A percentile compares a stretch with the other conserved stretches of the same genome.
These are phyloP conservation scores for Carex littledalei DNA, from an alignment of 176 grass and related monocot species.

Conservation along the genomic window DNA sequence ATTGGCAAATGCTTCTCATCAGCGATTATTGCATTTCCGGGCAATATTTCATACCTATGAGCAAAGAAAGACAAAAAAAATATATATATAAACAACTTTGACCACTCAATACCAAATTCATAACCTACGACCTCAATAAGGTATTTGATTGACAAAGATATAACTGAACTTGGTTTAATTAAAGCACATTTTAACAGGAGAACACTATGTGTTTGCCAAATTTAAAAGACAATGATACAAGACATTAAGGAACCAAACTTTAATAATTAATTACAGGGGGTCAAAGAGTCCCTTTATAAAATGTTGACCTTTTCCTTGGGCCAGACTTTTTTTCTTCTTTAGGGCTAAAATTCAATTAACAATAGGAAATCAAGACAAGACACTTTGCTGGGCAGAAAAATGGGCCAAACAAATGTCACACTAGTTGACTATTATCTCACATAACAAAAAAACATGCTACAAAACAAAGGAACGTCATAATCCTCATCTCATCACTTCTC, in stretches of 20 bases:
- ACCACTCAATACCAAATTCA: conserved; percentile 1
- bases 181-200: not conserved
- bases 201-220: not conserved
- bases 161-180: not conserved
- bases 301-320: not conserved
- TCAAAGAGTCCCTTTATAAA: not conserved
- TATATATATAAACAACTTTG: conserved; percentile 12
- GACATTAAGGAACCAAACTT: not conserved
- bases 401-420: conserved; percentile 1
- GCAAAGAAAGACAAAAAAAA: conserved; percentile 15
- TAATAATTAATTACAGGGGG: not conserved
- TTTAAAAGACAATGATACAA: not conserved
- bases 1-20: conserved; percentile 90
- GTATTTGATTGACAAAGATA: not conserved
- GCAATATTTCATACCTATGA: conserved; percentile 77
- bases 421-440: not conserved
- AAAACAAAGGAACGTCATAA: conserved; percentile 6
- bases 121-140: not conserved
- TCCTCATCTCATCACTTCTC: not conserved
- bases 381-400: not conserved
- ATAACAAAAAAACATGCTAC: not conserved
- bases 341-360: not conserved
- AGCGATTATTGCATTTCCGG: conserved; percentile 78
- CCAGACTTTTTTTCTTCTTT: not conserved
- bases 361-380: not conserved